These are phyloP conservation scores for Onygenales sp. DNA, from an alignment of 2,329 filamentous ascomycete genomes.

Conservation along the genomic window DNA sequence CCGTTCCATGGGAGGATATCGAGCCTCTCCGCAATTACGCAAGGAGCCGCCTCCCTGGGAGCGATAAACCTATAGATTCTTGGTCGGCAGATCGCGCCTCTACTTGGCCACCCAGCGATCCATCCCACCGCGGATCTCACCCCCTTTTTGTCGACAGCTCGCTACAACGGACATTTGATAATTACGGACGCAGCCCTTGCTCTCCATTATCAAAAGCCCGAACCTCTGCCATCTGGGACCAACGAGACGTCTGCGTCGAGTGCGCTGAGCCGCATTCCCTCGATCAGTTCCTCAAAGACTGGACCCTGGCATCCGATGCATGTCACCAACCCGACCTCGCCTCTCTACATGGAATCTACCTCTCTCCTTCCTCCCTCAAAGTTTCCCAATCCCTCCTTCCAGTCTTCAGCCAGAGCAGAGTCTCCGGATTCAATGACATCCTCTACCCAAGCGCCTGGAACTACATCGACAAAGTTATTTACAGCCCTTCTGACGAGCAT, in stretches of 20 bases:
- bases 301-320: conserved; percentile 54
- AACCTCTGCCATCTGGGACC: conserved; percentile 53
- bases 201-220: conserved; percentile 52
- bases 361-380: conserved; percentile 53
- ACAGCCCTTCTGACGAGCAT: conserved; percentile 40
- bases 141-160: conserved; percentile 32
- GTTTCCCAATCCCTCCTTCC: conserved; percentile 59
- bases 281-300: conserved; percentile 58
- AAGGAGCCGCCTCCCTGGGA: conserved; percentile 6
- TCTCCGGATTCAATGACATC: conserved; percentile 65
- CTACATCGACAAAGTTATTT: conserved; percentile 49
- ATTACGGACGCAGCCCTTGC: conserved; percentile 46
- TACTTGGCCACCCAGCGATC: conserved; percentile 30
- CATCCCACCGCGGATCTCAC: conserved; percentile 22
- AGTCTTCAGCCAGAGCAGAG: conserved; percentile 66
- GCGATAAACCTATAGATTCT: conserved; percentile 15
- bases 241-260: conserved; percentile 52
- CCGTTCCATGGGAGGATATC: conserved; percentile 41
- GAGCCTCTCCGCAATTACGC: conserved; percentile 23
- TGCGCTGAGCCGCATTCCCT: conserved; percentile 58
- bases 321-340: conserved; percentile 71
- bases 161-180: conserved; percentile 31
- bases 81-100: conserved; percentile 30
- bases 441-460: conserved; percentile 59
- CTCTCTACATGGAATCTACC: conserved; percentile 63